phyloP scores from a whole-genome alignment of 805 yeast genomes.

The Torulaspora microellipsoides region DNA sequence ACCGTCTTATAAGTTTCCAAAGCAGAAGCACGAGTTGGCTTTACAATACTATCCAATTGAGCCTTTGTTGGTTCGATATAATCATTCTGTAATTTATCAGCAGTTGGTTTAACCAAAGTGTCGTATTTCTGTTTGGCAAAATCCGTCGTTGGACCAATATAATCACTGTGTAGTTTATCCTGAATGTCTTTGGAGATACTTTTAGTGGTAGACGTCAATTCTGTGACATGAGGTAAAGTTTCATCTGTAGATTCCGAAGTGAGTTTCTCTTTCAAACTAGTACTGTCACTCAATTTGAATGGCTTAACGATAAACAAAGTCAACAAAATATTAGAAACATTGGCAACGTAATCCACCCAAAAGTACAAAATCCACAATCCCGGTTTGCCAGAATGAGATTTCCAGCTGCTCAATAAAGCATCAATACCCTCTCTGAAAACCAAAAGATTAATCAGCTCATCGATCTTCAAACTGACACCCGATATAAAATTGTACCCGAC shows the following conservation, averaged over 20 bases:
- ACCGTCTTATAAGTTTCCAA: slow-evolving; percentile 27
- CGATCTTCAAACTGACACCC: slow-evolving; percentile 16
- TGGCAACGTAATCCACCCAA: slow-evolving; percentile 30
- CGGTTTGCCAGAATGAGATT: slow-evolving; percentile 16
- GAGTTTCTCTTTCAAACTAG: slow-evolving; percentile 2
- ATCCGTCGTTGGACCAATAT: slow-evolving; percentile 23
- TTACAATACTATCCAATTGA: slow-evolving; percentile 11
- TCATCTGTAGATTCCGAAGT: slow-evolving; percentile 4
- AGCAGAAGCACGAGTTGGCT: slow-evolving; percentile 23
- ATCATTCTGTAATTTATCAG: slow-evolving; percentile 19
- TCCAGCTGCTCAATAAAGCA: slow-evolving; percentile 18
- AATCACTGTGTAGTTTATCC: slow-evolving; percentile 20
- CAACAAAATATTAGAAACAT: slow-evolving; percentile 27
- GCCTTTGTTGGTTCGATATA: slow-evolving; percentile 21
- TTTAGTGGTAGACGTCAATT: slow-evolving; percentile 29
- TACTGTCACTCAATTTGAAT: slow-evolving; percentile 18
- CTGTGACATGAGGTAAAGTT: slow-evolving; percentile 27
- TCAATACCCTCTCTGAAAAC: slow-evolving; percentile 32
- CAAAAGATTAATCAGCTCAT: slow-evolving; percentile 25
- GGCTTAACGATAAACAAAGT: slow-evolving; percentile 30
- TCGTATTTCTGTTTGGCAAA: slow-evolving; percentile 24
- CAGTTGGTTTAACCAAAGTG: slow-evolving; percentile 23
- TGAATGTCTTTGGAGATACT: slow-evolving; percentile 25
- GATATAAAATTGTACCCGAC: slow-evolving; percentile 13
- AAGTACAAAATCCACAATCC: slow-evolving; percentile 32